Conservation (phyloP, 805 yeast genomes). For the Jamesozyma rosinii region DNA sequence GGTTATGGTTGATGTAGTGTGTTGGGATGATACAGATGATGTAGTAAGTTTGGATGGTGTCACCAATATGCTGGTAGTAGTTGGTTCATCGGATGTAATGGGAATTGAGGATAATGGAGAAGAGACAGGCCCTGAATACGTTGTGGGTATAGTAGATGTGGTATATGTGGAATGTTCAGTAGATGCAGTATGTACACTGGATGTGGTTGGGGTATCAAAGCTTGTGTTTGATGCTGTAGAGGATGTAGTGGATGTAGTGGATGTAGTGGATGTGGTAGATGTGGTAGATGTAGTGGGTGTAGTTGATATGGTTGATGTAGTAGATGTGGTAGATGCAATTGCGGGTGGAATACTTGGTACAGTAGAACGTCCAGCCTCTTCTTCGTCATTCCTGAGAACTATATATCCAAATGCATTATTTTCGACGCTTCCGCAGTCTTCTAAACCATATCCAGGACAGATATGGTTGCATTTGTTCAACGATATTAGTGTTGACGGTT, state of each 20-base stretch:
- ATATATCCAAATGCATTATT: constrained; percentile 19
- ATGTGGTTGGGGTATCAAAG: background rate
- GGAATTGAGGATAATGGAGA: too few relatives aligned
- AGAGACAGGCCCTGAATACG: too few relatives aligned
- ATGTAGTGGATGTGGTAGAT: background rate
- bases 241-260: background rate
- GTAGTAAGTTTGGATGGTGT: too few relatives aligned
- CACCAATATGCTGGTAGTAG: too few relatives aligned
- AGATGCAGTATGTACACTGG: too few relatives aligned
- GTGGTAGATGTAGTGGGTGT: background rate
- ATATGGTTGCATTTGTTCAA: constrained; percentile 12
- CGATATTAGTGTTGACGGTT: constrained; percentile 13
- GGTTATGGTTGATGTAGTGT: constrained; percentile 5
- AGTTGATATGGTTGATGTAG: background rate
- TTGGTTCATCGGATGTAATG: too few relatives aligned
- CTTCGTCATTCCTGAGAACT: constrained; percentile 6
- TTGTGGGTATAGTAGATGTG: constrained; percentile 1
- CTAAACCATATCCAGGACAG: constrained; percentile 25
- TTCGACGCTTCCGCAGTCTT: constrained; percentile 19
- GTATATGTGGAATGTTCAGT: background rate
- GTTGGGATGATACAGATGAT: too few relatives aligned
- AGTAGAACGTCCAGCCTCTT: background rate
- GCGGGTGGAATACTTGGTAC: background rate
- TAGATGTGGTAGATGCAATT: background rate
- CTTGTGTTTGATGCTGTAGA: background rate